Conservation (phyloP, 306 rosid species). For the Trifolium pratense region DNA sequence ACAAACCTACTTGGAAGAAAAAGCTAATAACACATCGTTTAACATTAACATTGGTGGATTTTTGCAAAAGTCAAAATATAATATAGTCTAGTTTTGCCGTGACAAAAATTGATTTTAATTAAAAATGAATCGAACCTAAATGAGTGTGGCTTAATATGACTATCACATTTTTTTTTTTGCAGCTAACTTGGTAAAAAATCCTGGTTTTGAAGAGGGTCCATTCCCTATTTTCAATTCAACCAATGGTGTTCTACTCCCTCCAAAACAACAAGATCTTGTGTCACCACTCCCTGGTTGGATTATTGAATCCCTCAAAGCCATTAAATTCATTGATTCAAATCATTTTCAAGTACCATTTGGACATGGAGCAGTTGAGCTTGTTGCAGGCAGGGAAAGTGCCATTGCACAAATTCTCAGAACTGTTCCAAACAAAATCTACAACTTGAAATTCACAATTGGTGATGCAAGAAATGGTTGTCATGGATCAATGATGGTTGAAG, state of each 20-base stretch:
- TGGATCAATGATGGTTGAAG: conserved; percentile 92
- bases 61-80: too few relatives aligned
- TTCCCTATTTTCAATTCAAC: conserved; percentile 74
- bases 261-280: conserved; percentile 76
- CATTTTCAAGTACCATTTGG: conserved; percentile 68
- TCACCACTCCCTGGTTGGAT: conserved; percentile 99
- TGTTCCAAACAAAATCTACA: conserved; percentile 60
- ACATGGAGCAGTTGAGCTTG: conserved; percentile 74
- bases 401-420: conserved; percentile 85
- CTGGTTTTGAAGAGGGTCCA: conserved; percentile 88
- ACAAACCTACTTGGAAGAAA: too few relatives aligned
- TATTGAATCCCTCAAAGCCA: conserved; percentile 87
- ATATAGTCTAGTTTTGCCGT: too few relatives aligned
- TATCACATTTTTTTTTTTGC: conserved; percentile 20
- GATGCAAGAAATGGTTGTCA: conserved; percentile 94
- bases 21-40: too few relatives aligned
- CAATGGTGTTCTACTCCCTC: conserved; percentile 88
- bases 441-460: conserved; percentile 68
- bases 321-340: conserved; percentile 72
- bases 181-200: conserved; percentile 81
- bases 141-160: too few relatives aligned
- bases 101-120: too few relatives aligned
- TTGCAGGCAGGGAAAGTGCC: conserved; percentile 92
- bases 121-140: too few relatives aligned
- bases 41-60: too few relatives aligned